Base-by-base conservation (phyloP, 306 rosid genomes). In the Cyamopsis tetragonoloba region DNA sequence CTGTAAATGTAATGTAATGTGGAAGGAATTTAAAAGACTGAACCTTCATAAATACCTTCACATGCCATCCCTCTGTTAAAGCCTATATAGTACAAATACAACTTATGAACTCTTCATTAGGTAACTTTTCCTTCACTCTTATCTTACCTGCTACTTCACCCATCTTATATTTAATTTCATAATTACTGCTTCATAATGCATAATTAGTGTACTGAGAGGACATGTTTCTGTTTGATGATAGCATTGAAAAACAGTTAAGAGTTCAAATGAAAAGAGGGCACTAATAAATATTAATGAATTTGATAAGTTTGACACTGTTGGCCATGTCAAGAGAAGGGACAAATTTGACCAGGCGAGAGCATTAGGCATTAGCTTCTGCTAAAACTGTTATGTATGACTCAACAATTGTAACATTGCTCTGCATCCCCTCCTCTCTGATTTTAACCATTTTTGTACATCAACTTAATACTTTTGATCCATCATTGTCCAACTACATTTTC, bases 21-120 rank as follows among this genome's bases (percentile, higher is more conserved):
- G 8, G 11, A 73, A 19, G 39, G 56, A 63, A 41, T 41, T n/a
- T 53, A 20, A 63, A 61, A 65, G 73, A 46, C 73, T 55, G 73
- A 55, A 55, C 61, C 59, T 15, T 34, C 68, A 11, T 57, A 66
- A 74, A 66, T 66, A 32, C 55, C 46, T 59, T 74, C 73, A 65
- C 78, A 39, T 74, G 66, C 7, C 37, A 51, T 38, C 57, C 59
- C 54, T 73, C 71, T n/a, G 22, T 0, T 50, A 53, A 19, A 51
- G 57, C n/a, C 2, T 30, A n/a, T n/a, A n/a, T n/a, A 12, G 43
- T 38, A 42, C 14, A 26, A 22, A n/a, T n/a, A n/a, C n/a, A n/a
- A 17, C 34, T 56, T 35, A 30, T 57, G n/a, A 28, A 59, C 48
- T 47, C 51, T 34, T 23, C 48, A 48, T 60, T 61, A 12, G 31